These are phyloP conservation scores for Eutrema yunnanense DNA, from an alignment of 345 rosid species.

Conservation along the genomic window DNA sequence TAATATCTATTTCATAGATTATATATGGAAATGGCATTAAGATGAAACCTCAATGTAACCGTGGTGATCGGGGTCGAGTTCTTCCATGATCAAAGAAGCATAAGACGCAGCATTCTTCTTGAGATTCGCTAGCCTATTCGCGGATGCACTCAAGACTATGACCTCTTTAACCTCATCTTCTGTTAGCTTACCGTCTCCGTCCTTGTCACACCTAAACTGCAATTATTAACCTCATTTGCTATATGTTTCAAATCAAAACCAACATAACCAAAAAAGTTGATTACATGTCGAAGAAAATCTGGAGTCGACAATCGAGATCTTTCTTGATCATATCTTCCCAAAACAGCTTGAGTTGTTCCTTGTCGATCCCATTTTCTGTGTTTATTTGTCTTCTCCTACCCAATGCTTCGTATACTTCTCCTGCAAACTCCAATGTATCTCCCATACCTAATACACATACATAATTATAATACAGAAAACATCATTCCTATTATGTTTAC, in stretches of 20 bases:
- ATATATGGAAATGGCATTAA: not conserved
- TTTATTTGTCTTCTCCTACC: slow-evolving; percentile 57
- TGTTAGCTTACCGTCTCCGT: slow-evolving; percentile 80
- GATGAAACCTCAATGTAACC: slow-evolving; percentile 80
- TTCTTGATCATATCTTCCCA: slow-evolving; percentile 83
- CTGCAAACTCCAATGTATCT: slow-evolving; percentile 76
- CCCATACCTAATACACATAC: slow-evolving; percentile 54
- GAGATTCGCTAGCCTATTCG: slow-evolving; percentile 68
- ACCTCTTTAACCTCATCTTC: slow-evolving; percentile 90
- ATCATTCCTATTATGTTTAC: not conserved
- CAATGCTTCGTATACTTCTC: slow-evolving; percentile 60
- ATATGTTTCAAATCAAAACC: not conserved
- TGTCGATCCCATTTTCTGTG: slow-evolving; percentile 51
- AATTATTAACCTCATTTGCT: not conserved
- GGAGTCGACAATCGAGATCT: slow-evolving; percentile 75
- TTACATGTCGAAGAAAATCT: slow-evolving; percentile 91
- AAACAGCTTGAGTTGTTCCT: slow-evolving; percentile 53
- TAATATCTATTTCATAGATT: not conserved
- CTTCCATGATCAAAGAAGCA: slow-evolving; percentile 92
- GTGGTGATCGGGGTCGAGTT: slow-evolving; percentile 78
- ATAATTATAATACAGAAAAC: not conserved
- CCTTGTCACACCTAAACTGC: slow-evolving; percentile 77
- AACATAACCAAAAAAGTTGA: not conserved
- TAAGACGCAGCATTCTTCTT: slow-evolving; percentile 61
- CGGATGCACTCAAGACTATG: slow-evolving; percentile 83